Percentiles rank a stretch among this genome's conserved stretches.
phyloP scores from a whole-genome alignment of 441 rosid species.

The Croton setiger region DNA sequence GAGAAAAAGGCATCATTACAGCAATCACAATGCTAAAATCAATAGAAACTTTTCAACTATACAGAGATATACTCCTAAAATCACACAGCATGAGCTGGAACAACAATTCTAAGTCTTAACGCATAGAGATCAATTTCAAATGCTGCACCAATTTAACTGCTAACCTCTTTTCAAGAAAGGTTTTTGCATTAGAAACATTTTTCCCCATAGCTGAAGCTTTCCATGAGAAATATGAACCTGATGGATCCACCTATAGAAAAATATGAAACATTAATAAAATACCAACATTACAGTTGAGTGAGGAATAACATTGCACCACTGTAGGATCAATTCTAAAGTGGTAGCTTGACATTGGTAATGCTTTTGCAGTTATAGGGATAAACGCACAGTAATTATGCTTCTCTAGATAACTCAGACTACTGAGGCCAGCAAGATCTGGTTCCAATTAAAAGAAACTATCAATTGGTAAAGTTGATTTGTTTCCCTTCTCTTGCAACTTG shows the following conservation, averaged over 20 bases:
- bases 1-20: background rate
- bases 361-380: background rate
- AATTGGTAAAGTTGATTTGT: background rate
- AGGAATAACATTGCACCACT: background rate
- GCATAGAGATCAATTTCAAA: background rate
- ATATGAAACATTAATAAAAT: background rate
- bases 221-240: constrained; percentile 99
- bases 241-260: constrained; percentile 79
- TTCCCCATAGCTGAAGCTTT: constrained; percentile 99
- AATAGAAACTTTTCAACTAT: background rate
- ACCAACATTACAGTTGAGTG: background rate
- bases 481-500: background rate
- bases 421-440: background rate
- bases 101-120: background rate
- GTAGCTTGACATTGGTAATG: background rate
- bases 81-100: background rate
- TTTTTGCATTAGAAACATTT: constrained; percentile 97
- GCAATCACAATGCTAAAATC: background rate
- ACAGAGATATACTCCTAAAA: background rate
- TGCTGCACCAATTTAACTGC: constrained; percentile 3
- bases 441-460: background rate
- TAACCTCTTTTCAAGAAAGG: constrained; percentile 97
- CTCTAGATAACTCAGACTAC: background rate
- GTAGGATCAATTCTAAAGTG: background rate
- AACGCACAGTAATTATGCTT: background rate